Evolutionary conservation across 2,329 filamentous ascomycete species (phyloP), one percentile per base, ranked within the genome.

Genomic region (Pseudogymnoascus sp.): DNA sequence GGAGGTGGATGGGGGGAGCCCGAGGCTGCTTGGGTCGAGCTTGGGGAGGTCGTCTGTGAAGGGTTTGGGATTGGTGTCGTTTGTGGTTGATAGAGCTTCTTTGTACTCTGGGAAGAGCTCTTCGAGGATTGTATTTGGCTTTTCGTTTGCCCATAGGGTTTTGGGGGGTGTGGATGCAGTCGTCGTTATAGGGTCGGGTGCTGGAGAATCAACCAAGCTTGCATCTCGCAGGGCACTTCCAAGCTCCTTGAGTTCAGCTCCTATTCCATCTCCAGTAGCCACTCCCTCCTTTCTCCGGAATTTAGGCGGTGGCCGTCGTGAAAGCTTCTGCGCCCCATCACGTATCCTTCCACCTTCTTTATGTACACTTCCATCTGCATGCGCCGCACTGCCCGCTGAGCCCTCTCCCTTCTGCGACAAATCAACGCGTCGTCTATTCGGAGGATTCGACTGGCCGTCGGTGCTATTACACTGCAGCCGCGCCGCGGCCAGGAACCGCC

Each of bases 401-500:
- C 45, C 14, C 26, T 31, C 45, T 29, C 23, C 45, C 45, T 16
- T 52, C 26, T 29, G 45, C 45, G 45, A 5, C 23, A 52, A 31
- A n/a, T 29, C n/a, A 52, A 52, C 26, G 45, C 45, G 45, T 52
- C 45, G 45, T 31, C 16, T 52, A 23, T 52, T 31, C 26, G 12
- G 45, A 31, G 23, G 45, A 29, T 29, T 52, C 26, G 45, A 29
- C 45, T 52, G 45, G 23, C 45, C 45, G 14, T 16, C 45, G 14
- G 45, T 52, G 26, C 45, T 52, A 52, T 52, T 31, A 52, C 45
- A 52, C 45, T 52, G 45, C 45, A 52, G 45, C 45, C 45, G 45
- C 45, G 45, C 45, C 45, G 45, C 45, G 14, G 45, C 45, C 45
- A 52, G 26, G 45, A 73, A 68, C 67, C 75, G 75, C 61, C 66